Evolutionary conservation across 371 early-diverging fungal genomes (phyloP).

Genomic region (Batkoa obscura): DNA sequence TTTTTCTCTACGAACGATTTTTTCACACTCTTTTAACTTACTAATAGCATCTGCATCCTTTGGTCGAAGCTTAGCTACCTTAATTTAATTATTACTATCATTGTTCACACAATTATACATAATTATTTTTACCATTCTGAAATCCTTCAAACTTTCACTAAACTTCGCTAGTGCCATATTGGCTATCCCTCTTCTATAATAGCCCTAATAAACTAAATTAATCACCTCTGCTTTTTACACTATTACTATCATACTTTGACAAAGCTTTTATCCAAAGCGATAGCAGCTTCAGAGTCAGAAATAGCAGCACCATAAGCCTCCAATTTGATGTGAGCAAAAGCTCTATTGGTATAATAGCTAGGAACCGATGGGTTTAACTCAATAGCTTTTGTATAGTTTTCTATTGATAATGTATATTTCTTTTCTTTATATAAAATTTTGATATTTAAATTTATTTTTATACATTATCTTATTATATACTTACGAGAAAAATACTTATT

Average conservation of each 20-base stretch:
- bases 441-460: too few relatives aligned
- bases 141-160: slow-evolving; percentile 69
- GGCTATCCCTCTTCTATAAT: slow-evolving; percentile 78
- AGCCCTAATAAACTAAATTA: slow-evolving; percentile 24
- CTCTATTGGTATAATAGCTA: slow-evolving; percentile 80
- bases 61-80: slow-evolving; percentile 40
- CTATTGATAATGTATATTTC: slow-evolving; percentile 64
- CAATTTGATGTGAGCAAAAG: slow-evolving; percentile 67
- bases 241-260: slow-evolving; percentile 36
- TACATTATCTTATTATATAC: too few relatives aligned
- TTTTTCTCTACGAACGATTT: slow-evolving; percentile 62
- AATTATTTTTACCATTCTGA: slow-evolving; percentile 33
- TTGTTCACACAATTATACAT: slow-evolving; percentile 14
- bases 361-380: slow-evolving; percentile 59
- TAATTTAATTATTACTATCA: slow-evolving; percentile 14
- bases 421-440: too few relatives aligned
- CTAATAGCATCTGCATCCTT: slow-evolving; percentile 41
- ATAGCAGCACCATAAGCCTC: slow-evolving; percentile 86
- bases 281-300: slow-evolving; percentile 67
- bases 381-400: slow-evolving; percentile 68
- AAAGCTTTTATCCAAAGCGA: slow-evolving; percentile 61
- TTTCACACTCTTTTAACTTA: slow-evolving; percentile 64
- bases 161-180: slow-evolving; percentile 66
- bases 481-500: slow-evolving; percentile 4
- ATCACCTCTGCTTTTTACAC: too few relatives aligned